Percentiles rank a stretch among this genome's conserved stretches.
Conservation (phyloP, 768 basidiomycete genomes). For the Paxillus involutus region DNA sequence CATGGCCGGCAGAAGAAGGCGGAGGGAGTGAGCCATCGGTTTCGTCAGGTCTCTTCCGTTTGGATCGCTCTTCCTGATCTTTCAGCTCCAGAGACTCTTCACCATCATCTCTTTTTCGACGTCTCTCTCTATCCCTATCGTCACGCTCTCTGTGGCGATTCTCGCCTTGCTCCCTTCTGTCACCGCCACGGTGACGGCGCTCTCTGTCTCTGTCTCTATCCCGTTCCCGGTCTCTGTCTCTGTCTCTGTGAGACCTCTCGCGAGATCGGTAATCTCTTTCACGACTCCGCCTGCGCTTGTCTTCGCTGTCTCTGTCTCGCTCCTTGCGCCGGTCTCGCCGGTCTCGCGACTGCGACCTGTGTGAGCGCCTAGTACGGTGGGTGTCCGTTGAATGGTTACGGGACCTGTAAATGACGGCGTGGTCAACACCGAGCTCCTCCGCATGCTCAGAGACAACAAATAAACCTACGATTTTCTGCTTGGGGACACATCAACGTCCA, state of each 20-base stretch:
- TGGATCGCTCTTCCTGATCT: constrained; percentile 56
- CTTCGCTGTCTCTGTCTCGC: constrained; percentile 55
- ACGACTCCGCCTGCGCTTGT: constrained; percentile 61
- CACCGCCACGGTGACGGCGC: constrained; percentile 46
- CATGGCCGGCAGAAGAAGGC: constrained; percentile 32
- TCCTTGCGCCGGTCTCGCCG: constrained; percentile 43
- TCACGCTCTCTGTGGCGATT: constrained; percentile 52
- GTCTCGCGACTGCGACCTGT: constrained; percentile 70
- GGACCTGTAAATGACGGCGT: constrained; percentile 40
- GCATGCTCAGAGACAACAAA: constrained; percentile 13
- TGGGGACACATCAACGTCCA: constrained; percentile 66
- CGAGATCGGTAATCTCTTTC: constrained; percentile 54
- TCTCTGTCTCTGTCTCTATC: constrained; percentile 33
- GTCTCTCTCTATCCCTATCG: constrained; percentile 53
- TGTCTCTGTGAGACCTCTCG: constrained; percentile 46
- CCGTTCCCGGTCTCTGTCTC: constrained; percentile 31
- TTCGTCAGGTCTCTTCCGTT: constrained; percentile 66
- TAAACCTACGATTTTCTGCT: constrained; percentile 62
- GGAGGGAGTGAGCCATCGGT: constrained; percentile 43
- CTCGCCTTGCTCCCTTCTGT: constrained; percentile 51
- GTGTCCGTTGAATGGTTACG: constrained; percentile 80
- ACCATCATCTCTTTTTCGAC: constrained; percentile 70
- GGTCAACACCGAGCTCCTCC: constrained; percentile 2
- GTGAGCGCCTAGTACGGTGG: constrained; percentile 68
- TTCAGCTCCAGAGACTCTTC: constrained; percentile 45